These are phyloP conservation scores for Scenedesmus sp. DNA, from an alignment of 163 green algal genomes.

Conservation along the genomic window DNA sequence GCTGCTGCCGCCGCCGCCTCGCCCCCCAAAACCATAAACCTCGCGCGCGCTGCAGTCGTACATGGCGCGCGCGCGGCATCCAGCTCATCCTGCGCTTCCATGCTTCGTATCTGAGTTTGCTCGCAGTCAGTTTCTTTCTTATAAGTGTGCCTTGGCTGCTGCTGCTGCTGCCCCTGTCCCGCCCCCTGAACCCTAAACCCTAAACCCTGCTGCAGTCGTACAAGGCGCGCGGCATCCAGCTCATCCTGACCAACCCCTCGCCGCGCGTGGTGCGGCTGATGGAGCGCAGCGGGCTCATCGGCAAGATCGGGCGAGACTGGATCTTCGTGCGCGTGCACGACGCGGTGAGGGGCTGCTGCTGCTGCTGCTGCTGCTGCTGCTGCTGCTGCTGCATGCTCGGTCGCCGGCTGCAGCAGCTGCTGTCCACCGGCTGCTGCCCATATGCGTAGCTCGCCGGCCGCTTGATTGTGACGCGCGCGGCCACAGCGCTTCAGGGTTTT, in stretches of 20 bases:
- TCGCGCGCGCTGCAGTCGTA: slow-evolving; percentile 49
- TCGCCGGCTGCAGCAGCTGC: background rate
- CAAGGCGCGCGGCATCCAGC: slow-evolving; percentile 62
- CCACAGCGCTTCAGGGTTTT: no score
- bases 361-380: background rate
- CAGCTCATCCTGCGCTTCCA: slow-evolving; percentile 77
- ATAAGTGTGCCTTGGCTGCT: no score
- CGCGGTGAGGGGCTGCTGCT: slow-evolving; percentile 56
- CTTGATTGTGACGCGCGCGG: no score
- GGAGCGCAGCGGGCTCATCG: slow-evolving; percentile 61
- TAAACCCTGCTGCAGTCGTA: slow-evolving; percentile 44
- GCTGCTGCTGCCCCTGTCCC: no score
- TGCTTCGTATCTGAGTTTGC: no score
- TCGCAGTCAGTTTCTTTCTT: no score
- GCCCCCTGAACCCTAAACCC: background rate
- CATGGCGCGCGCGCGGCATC: slow-evolving; percentile 61
- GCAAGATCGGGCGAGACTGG: slow-evolving; percentile 64
- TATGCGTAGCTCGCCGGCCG: no score
- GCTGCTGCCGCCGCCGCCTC: background rate
- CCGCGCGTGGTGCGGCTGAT: slow-evolving; percentile 71
- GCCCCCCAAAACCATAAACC: no score
- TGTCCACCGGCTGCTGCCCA: no score
- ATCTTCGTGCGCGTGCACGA: slow-evolving; percentile 78
- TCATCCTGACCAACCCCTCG: slow-evolving; percentile 82
- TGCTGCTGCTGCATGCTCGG: no score